These are phyloP conservation scores for Trematosphaeria pertusa DNA, from an alignment of 2,329 filamentous ascomycete genomes.

Conservation along the genomic window DNA sequence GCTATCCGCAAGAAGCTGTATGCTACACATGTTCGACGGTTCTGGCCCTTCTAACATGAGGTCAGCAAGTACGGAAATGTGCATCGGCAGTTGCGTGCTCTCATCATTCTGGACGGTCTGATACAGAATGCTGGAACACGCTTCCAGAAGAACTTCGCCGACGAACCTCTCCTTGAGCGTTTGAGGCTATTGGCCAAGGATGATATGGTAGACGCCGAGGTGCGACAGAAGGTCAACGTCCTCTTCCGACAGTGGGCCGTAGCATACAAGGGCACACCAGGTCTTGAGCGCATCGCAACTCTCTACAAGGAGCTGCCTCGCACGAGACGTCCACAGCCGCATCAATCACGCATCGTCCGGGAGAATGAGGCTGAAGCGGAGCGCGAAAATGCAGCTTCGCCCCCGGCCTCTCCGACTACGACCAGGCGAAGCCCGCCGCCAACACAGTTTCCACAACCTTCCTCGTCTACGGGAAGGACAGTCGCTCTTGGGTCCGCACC, in stretches of 20 bases:
- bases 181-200: constrained; percentile 87
- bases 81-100: constrained; percentile 88
- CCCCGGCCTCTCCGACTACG: constrained; percentile 40
- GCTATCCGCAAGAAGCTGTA: constrained; percentile 94
- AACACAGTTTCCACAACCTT: constrained; percentile 30
- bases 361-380: constrained; percentile 79
- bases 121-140: constrained; percentile 91
- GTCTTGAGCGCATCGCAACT: constrained; percentile 78
- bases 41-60: constrained; percentile 20
- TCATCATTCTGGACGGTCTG: constrained; percentile 88
- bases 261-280: constrained; percentile 80
- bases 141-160: constrained; percentile 86
- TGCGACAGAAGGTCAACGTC: constrained; percentile 86
- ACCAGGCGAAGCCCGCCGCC: constrained; percentile 33
- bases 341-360: constrained; percentile 80
- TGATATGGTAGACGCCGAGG: constrained; percentile 80
- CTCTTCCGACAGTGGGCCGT: constrained; percentile 87
- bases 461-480: constrained; percentile 36
- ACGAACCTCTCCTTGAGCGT: constrained; percentile 90
- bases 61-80: constrained; percentile 86
- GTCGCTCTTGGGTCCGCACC: constrained; percentile 37
- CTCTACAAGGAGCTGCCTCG: constrained; percentile 76
- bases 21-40: constrained; percentile 35
- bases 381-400: constrained; percentile 59
- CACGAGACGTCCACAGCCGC: constrained; percentile 66